phyloP scores from a whole-genome alignment of 139 green algal genomes.

The Coccomyxa sp. region DNA sequence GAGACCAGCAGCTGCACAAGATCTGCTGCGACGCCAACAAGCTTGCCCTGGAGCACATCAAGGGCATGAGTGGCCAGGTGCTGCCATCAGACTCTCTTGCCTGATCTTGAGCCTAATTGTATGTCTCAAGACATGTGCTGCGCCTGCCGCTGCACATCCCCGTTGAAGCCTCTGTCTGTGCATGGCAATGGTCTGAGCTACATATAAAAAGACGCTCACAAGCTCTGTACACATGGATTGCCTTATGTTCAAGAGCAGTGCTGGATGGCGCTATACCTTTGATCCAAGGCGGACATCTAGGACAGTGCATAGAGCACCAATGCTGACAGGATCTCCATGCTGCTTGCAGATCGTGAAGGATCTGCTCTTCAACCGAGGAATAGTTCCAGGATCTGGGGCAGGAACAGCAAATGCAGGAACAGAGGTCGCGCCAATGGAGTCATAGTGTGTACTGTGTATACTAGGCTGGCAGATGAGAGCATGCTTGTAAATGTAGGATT shows the following conservation, averaged over 20 bases:
- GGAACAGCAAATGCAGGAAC: not conserved
- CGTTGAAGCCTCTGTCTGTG: too few species aligned
- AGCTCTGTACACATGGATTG: not conserved
- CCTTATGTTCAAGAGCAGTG: not conserved
- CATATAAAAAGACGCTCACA: constrained; percentile 2
- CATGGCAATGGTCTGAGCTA: not conserved
- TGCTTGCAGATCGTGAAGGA: constrained; percentile 45
- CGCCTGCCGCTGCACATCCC: not conserved
- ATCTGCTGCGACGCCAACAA: constrained; percentile 40
- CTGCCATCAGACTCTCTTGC: not conserved
- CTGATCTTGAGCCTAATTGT: not conserved
- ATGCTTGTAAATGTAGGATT: not conserved
- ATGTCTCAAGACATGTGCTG: not conserved
- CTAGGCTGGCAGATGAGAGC: not conserved
- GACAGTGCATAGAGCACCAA: too few species aligned
- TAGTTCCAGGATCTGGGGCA: too few species aligned
- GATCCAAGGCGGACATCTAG: too few species aligned
- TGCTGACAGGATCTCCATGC: not conserved
- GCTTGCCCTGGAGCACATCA: constrained; percentile 83
- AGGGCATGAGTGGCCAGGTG: constrained; percentile 79
- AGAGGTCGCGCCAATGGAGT: not conserved
- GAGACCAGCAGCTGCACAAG: constrained; percentile 34
- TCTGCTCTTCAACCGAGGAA: constrained; percentile 54
- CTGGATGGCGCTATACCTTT: too few species aligned
- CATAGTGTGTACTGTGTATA: not conserved